Conservation (phyloP, 2,329 filamentous ascomycete species). For the Alternaria postmessia region DNA sequence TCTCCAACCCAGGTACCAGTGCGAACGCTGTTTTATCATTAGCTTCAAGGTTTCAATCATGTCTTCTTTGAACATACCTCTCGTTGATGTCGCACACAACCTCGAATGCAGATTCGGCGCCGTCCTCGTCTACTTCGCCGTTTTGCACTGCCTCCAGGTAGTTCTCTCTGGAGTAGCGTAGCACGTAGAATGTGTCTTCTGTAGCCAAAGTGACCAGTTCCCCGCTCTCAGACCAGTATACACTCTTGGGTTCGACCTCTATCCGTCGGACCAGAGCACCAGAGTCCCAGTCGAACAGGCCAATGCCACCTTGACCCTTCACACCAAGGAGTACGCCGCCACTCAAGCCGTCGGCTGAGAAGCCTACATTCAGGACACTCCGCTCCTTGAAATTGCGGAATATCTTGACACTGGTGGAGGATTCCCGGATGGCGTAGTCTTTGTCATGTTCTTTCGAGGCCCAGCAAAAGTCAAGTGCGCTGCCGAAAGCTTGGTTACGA, state of each 20-base stretch:
- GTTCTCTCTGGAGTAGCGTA: constrained; percentile 88
- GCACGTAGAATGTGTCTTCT: constrained; percentile 93
- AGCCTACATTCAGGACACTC: constrained; percentile 90
- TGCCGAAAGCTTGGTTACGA: constrained; percentile 97
- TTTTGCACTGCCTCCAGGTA: constrained; percentile 84
- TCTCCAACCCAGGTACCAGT: constrained; percentile 98
- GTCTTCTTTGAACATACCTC: constrained; percentile 62
- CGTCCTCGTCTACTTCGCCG: constrained; percentile 85
- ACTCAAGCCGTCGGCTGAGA: constrained; percentile 89
- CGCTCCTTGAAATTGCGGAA: constrained; percentile 99
- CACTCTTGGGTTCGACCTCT: constrained; percentile 74
- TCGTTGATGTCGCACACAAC: constrained; percentile 96
- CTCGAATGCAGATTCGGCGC: constrained; percentile 94
- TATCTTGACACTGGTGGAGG: constrained; percentile 90
- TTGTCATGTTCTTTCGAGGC: constrained; percentile 97
- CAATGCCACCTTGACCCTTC: constrained; percentile 91
- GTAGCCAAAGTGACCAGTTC: constrained; percentile 93
- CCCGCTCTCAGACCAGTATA: constrained; percentile 98
- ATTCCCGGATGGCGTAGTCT: constrained; percentile 97
- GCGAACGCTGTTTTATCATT: constrained; percentile 68
- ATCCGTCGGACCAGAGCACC: constrained; percentile 90
- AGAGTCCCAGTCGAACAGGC: constrained; percentile 95
- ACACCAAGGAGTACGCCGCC: constrained; percentile 92
- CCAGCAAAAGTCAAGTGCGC: constrained; percentile 96
- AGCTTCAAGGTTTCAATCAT: constrained; percentile 10